Evolutionary conservation across 495 filamentous ascomycete species (phyloP).

Genomic region (Podospora sp.): DNA sequence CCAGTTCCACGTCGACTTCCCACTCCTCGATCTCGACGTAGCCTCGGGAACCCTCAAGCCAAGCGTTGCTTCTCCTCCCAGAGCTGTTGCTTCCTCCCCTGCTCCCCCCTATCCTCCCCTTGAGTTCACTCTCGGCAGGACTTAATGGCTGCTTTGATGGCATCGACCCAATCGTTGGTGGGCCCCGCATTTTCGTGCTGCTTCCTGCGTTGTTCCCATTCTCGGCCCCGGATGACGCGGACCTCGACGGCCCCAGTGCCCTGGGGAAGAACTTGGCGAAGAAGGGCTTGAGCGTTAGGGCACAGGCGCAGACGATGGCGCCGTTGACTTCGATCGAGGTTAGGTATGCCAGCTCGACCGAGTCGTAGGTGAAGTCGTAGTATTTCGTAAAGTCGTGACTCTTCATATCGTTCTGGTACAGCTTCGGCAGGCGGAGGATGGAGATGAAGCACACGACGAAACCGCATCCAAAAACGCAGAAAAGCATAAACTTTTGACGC

Average conservation of each 20-base stretch:
- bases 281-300: constrained; percentile 41
- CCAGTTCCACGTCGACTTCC: constrained; percentile 30
- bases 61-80: constrained; percentile 13
- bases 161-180: constrained; percentile 33
- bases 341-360: constrained; percentile 42
- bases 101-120: constrained; percentile 11
- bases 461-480: constrained; percentile 39
- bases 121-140: constrained; percentile 13
- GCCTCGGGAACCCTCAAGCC: constrained; percentile 9
- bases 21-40: constrained; percentile 34
- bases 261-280: constrained; percentile 37
- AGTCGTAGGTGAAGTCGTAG: constrained; percentile 34
- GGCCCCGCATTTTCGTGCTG: constrained; percentile 1
- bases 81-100: not conserved
- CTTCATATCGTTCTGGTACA: constrained; percentile 28
- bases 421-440: constrained; percentile 36
- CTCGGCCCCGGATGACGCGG: not conserved
- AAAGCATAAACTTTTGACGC: constrained; percentile 39
- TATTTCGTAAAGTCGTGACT: not conserved
- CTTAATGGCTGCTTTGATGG: constrained; percentile 19
- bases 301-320: constrained; percentile 47
- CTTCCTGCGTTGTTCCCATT: not conserved
- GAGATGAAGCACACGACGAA: constrained; percentile 40
- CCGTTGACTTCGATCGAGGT: constrained; percentile 50
- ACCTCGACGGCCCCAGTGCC: constrained; percentile 29